phyloP scores from a whole-genome alignment of 2,329 filamentous ascomycete genomes.

The Rhytidhysteron rufulum region DNA sequence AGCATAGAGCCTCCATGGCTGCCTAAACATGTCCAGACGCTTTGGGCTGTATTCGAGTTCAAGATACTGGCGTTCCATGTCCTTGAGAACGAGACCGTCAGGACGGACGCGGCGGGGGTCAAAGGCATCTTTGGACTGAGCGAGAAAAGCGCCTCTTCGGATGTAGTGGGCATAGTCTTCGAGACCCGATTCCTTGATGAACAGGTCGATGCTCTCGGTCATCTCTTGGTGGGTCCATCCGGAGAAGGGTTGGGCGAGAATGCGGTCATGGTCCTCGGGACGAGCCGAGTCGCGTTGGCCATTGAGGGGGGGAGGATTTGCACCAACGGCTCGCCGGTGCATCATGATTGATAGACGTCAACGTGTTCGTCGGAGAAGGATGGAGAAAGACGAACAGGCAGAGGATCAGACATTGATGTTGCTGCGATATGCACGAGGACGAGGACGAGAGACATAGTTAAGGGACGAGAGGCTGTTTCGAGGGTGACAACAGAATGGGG shows the following conservation, averaged over 20 bases:
- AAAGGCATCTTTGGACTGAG: slow-evolving; percentile 16
- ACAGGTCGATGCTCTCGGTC: slow-evolving; percentile 11
- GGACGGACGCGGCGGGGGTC: slow-evolving; percentile 6
- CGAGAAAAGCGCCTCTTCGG: slow-evolving; percentile 16
- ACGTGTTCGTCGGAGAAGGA: no score
- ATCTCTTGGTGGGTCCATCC: slow-evolving; percentile 14
- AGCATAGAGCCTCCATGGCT: slow-evolving; percentile 17
- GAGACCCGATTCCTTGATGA: slow-evolving; percentile 11
- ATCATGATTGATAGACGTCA: no score
- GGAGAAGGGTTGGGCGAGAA: slow-evolving; percentile 14
- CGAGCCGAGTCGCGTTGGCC: slow-evolving; percentile 7
- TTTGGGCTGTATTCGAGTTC: slow-evolving; percentile 12
- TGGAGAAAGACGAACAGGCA: no score
- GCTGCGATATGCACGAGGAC: no score
- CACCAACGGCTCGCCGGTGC: no score
- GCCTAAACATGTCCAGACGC: slow-evolving; percentile 19
- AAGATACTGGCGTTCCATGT: slow-evolving; percentile 10
- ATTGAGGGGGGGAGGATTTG: no score
- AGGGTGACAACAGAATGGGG: no score
- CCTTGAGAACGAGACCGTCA: slow-evolving; percentile 12
- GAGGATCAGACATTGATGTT: no score
- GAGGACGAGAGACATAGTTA: no score
- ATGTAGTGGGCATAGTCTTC: slow-evolving; percentile 17
- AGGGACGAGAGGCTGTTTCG: no score
- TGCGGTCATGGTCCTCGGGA: slow-evolving; percentile 16